Evolutionary conservation across 2,329 filamentous ascomycete species (phyloP), one percentile per base, ranked within the genome.

Genomic region (Fusarium hostae): DNA sequence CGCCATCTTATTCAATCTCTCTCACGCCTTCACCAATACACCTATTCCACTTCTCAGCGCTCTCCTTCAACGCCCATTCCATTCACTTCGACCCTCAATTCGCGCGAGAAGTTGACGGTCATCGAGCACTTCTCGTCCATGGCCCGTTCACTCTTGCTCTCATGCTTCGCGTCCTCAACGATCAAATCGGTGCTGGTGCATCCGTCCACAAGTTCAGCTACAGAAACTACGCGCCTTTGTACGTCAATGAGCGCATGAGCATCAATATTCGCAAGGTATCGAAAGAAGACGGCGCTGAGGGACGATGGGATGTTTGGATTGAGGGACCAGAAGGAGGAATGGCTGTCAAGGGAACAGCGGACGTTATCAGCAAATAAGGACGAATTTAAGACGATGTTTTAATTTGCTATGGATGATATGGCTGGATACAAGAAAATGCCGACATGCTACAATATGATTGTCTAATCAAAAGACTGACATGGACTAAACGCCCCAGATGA

Each of bases 1-100:
- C 76, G 1, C 79, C 84, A 11, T 78, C 78, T 20, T 80, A 82
- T 68, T 77, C 78, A 26, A 78, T 92, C 73, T 82, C 83, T 1
- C 82, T 97, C 28, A 87, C 82, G 0, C 94, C 94, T 2, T 90
- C 91, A 5, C 85, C 88, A 5, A 84, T 87, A 8, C 87, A 98
- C 8, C 89, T 99, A 59, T 97, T 97, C 83, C 90, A 95, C 64
- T 98, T 95, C 84, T 96, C 92, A 24, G 94, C 94, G 0, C 88
- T 99, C 37, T 95, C 93, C 5, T 95, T 94, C 84, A 99, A 99
- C 81, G 94, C 94, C 3, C 96, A 99, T 81, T 86, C 88, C 20
- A 98, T 99, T 74, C 96, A 99, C 82, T 86, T 97, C 26, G 93
- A 98, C 79, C 87, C 86, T 2, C 78, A 86, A 45, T 97, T 94